Evolutionary conservation across 495 filamentous ascomycete species (phyloP).

Genomic region (Stereocaulon alpinum): DNA sequence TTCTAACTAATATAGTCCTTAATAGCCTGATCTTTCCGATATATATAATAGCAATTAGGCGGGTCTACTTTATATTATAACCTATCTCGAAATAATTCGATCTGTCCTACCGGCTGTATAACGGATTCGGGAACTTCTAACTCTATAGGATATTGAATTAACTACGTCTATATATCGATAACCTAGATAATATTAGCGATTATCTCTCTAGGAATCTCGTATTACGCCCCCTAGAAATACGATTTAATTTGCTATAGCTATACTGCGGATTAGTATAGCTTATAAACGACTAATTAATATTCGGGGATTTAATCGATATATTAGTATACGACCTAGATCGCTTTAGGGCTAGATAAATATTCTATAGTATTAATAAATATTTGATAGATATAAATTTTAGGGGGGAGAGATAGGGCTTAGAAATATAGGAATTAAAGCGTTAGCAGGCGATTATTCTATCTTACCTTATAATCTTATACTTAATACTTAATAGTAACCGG

Average conservation of each 20-base stretch:
- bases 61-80: not conserved
- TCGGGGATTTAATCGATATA: not conserved
- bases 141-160: no score
- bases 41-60: not conserved
- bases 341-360: not conserved
- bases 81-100: not conserved
- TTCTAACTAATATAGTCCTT: not conserved
- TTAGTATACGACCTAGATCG: not conserved
- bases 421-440: not conserved
- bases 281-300: not conserved
- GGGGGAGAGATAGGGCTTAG: no score
- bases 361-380: not conserved
- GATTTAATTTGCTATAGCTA: not conserved
- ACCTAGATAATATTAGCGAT: not conserved
- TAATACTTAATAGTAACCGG: no score
- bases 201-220: not conserved
- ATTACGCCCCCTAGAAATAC: not conserved
- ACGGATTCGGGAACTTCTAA: not conserved
- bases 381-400: no score
- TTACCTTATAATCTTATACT: no score
- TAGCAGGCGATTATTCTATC: no score
- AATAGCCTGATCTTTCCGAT: not conserved
- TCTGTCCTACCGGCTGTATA: not conserved
- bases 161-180: not conserved
- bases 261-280: not conserved